A percentile compares a stretch with the other conserved stretches of the same genome.
Evolutionary conservation across 1,139 yeast species (phyloP).

Genomic region (Yamadazyma spencermartinsiae): DNA sequence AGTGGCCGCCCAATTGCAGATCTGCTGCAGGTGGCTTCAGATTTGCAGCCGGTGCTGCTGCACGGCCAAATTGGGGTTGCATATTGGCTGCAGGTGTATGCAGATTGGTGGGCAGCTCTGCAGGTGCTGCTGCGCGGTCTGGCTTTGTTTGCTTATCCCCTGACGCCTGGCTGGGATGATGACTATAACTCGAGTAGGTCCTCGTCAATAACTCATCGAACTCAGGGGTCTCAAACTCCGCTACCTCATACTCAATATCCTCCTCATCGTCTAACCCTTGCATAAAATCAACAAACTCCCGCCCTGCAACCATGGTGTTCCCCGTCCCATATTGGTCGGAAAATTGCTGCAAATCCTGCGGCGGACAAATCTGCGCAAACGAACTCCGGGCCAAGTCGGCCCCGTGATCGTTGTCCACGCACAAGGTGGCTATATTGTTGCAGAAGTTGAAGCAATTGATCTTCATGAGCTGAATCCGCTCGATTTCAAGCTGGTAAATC

Average conservation of each 20-base stretch:
- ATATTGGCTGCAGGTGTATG: no score
- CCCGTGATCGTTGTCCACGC: constrained; percentile 76
- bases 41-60: no score
- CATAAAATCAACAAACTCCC: constrained; percentile 44
- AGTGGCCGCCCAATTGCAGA: no score
- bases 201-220: constrained; percentile 33
- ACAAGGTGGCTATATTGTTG: constrained; percentile 70
- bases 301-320: constrained; percentile 56
- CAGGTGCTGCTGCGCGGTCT: no score
- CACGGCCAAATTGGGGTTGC: no score
- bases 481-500: constrained; percentile 75
- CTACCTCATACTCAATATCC: constrained; percentile 24
- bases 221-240: constrained; percentile 40
- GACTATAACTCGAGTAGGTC: constrained; percentile 31
- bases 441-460: constrained; percentile 82
- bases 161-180: constrained; percentile 15
- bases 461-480: constrained; percentile 73
- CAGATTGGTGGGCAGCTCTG: no score
- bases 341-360: constrained; percentile 58
- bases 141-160: constrained; percentile 3
- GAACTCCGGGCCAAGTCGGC: constrained; percentile 69
- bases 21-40: no score
- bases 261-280: constrained; percentile 34
- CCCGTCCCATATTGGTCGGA: constrained; percentile 67
- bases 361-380: constrained; percentile 69